These are phyloP conservation scores for Colletotrichum musicola DNA, from an alignment of 2,329 filamentous ascomycete species.

Conservation along the genomic window DNA sequence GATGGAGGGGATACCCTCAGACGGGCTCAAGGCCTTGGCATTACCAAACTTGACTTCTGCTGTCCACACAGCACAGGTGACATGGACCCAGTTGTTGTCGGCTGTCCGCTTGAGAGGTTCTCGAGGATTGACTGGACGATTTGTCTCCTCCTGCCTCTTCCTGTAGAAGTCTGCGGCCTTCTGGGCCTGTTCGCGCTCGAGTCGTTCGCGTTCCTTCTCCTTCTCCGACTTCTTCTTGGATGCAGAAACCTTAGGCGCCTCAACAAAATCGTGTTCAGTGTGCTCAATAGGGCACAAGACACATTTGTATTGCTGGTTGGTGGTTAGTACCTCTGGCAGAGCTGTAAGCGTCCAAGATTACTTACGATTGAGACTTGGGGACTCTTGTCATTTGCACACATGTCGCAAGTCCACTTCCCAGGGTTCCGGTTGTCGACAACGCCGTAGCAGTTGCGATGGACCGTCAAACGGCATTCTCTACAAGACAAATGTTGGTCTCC, in stretches of 20 bases:
- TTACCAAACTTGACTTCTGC: constrained; percentile 94
- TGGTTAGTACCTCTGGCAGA: not conserved
- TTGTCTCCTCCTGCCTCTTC: constrained; percentile 84
- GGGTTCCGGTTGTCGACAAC: constrained; percentile 76
- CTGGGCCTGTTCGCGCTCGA: constrained; percentile 86
- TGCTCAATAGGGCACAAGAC: constrained; percentile 88
- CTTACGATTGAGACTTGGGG: constrained; percentile 91
- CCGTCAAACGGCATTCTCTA: constrained; percentile 88
- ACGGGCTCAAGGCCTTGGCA: constrained; percentile 83
- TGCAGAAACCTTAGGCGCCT: constrained; percentile 80
- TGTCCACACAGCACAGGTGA: constrained; percentile 91
- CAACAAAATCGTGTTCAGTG: constrained; percentile 86
- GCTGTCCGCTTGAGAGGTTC: constrained; percentile 94
- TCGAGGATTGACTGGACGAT: constrained; percentile 84
- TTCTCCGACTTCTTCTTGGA: constrained; percentile 93
- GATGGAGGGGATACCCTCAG: constrained; percentile 91
- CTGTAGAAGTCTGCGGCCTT: constrained; percentile 86
- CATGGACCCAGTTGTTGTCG: constrained; percentile 98
- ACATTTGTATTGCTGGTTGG: constrained; percentile 83
- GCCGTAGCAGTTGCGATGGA: constrained; percentile 95
- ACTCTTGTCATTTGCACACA: constrained; percentile 93
- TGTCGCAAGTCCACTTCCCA: constrained; percentile 94
- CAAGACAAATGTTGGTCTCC: constrained; percentile 83
- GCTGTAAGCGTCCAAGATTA: constrained; percentile 37
- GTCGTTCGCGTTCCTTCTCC: constrained; percentile 87